Base-by-base conservation (phyloP, 768 basidiomycete species). In the Tylopilus felleus region DNA sequence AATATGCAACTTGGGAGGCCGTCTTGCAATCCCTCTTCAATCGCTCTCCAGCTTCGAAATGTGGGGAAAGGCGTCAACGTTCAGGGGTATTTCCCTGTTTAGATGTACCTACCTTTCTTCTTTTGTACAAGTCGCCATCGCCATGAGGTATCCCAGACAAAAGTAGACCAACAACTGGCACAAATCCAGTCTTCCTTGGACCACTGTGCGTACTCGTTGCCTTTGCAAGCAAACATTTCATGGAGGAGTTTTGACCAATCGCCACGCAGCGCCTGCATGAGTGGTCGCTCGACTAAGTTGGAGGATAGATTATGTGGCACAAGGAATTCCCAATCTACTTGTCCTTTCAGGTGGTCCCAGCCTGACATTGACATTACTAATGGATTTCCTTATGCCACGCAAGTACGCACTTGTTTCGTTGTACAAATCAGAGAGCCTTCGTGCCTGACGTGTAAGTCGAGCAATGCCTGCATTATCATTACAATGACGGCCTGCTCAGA, bases 171-270 rank as follows among this genome's bases (percentile, higher is more conserved):
- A 12, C 56, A 57, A 0, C 1, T 1, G 1, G 1, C 0, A 14
- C 53, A 57, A 7, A 7, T 16, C 53, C 48, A 56, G 10, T 56
- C 48, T 7, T 47, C 19, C 17, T 31, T 56, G 6, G 56, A 46
- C 56, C 54, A 56, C 14, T 28, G 1, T 5, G 28, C 25, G 16
- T 49, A 57, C 8, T 22, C 27, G 13, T 29, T 44, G 6, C 6
- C 3, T 36, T 23, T 46, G 47, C 33, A 56, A n/a, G 29, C 28
- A 8, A 55, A 49, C 46, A 57, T 33, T 17, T 33, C 46, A 16
- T 38, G 33, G 7, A 49, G 10, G 21, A 56, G 29, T 44, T 27
- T 46, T 9, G 56, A 27, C 56, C 53, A 56, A 12, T 50, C 33
- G 4, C 53, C 38, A 0, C 21, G 9, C n/a, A 45, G 22, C 9